Evolutionary conservation across 1,284 basidiomycete species (phyloP).

Genomic region (Schizophyllum amplum): DNA sequence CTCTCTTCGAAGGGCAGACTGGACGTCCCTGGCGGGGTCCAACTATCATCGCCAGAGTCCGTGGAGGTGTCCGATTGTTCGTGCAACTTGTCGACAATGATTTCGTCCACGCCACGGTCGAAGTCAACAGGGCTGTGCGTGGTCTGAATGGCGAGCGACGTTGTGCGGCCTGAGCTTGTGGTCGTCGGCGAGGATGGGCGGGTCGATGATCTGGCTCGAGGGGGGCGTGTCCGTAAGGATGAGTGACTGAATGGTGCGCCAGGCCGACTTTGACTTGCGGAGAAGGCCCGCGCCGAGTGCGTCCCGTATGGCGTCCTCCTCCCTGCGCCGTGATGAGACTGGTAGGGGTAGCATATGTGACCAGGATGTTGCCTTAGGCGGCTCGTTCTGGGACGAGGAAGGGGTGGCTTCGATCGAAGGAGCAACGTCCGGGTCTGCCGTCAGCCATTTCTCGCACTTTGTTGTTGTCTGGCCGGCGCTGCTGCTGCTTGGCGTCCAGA

Average conservation of each 20-base stretch:
- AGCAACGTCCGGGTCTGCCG: background rate
- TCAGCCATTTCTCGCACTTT: background rate
- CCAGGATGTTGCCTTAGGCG: background rate
- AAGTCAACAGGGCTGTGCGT: background rate
- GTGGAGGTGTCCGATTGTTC: background rate
- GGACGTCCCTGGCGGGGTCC: background rate
- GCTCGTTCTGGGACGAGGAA: background rate
- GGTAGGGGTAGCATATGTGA: conserved; percentile 17
- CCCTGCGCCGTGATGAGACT: background rate
- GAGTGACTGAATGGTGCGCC: background rate
- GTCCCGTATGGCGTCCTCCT: background rate
- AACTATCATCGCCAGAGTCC: background rate
- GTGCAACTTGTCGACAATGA: conserved; percentile 47
- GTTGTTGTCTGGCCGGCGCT: background rate
- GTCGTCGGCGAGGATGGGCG: background rate
- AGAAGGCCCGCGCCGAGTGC: background rate
- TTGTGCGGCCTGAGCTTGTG: background rate
- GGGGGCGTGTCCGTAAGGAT: background rate
- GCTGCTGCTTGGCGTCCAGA: background rate
- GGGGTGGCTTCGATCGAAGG: background rate
- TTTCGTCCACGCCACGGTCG: conserved; percentile 43
- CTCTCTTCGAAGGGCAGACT: background rate
- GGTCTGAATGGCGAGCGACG: conserved; percentile 30
- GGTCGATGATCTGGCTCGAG: background rate
- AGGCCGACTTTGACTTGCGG: background rate